phyloP scores from a whole-genome alignment of 345 rosid species.

The Rhodamnia rubescens region DNA sequence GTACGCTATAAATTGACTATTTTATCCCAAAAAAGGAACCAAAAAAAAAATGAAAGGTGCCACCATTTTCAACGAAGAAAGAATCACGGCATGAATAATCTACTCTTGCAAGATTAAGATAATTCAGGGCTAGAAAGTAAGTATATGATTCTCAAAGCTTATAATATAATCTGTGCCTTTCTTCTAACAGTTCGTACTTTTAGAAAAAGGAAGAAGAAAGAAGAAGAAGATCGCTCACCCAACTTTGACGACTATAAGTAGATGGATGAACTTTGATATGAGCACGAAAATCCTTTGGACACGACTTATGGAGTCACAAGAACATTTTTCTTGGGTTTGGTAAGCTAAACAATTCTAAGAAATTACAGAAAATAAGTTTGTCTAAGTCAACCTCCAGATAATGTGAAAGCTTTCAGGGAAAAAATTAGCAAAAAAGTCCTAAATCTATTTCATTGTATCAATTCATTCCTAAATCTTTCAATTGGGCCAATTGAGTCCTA shows the following conservation, averaged over 20 bases:
- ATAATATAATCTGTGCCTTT: neutral
- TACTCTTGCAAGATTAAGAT: neutral
- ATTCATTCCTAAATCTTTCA: no score
- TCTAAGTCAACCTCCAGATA: no score
- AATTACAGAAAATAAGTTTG: neutral
- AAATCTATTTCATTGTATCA: no score
- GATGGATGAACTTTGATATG: neutral
- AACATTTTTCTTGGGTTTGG: neutral
- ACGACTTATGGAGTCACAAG: neutral
- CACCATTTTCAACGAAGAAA: neutral
- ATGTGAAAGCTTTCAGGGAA: no score
- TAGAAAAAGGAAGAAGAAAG: neutral
- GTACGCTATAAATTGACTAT: neutral
- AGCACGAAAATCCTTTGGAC: rapidly evolving
- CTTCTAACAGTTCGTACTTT: neutral
- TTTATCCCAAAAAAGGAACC: neutral
- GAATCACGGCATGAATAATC: neutral
- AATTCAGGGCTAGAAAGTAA: neutral
- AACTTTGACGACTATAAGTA: neutral
- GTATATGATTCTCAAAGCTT: neutral
- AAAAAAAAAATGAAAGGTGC: neutral
- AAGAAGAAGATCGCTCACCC: rapidly evolving
- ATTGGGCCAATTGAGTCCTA: no score
- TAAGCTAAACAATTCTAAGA: neutral
- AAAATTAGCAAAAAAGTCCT: no score